Conservation (phyloP, 495 filamentous ascomycete genomes). For the Neurospora intermedia region DNA sequence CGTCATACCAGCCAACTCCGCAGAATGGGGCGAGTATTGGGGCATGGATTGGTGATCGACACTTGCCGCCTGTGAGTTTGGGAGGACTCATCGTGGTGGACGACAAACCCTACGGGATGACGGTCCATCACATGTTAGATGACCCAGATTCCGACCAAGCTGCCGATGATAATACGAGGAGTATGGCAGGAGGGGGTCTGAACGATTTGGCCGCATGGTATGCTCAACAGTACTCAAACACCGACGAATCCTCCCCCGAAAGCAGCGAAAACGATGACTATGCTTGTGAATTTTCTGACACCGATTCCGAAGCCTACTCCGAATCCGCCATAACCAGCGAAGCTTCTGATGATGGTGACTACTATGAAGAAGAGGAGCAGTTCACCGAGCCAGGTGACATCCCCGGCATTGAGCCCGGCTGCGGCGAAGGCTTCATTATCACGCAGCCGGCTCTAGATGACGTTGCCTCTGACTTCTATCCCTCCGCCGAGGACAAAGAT, state of each 20-base stretch:
- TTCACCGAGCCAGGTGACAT: conserved; percentile 65
- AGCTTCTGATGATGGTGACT: conserved; percentile 25
- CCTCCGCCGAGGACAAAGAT: conserved; percentile 35
- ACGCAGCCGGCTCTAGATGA: conserved; percentile 87
- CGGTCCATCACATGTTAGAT: conserved; percentile 92
- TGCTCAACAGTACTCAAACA: conserved; percentile 18
- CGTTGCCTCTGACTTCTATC: conserved; percentile 69
- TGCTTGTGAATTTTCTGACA: conserved; percentile 43
- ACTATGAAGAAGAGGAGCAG: conserved; percentile 30
- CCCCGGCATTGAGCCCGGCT: conserved; percentile 63
- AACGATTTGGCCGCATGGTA: conserved; percentile 23
- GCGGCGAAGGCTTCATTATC: conserved; percentile 60
- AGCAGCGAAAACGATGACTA: conserved; percentile 32
- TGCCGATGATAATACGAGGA: conserved; percentile 12
- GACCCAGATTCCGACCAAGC: conserved; percentile 53
- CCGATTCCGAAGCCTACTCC: conserved; percentile 40
- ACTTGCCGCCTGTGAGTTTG: conserved; percentile 80
- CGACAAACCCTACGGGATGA: conserved; percentile 77
- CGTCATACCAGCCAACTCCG: conserved; percentile 61
- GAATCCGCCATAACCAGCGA: conserved; percentile 37
- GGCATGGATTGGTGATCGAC: conserved; percentile 71
- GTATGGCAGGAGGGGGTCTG: conserved; percentile 15
- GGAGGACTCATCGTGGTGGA: conserved; percentile 81
- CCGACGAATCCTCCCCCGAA: conserved; percentile 23
- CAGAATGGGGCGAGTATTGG: conserved; percentile 86